A percentile compares a stretch with the other conserved stretches of the same genome.
Conservation (phyloP, 345 rosid species). For the Camelina neglecta region DNA sequence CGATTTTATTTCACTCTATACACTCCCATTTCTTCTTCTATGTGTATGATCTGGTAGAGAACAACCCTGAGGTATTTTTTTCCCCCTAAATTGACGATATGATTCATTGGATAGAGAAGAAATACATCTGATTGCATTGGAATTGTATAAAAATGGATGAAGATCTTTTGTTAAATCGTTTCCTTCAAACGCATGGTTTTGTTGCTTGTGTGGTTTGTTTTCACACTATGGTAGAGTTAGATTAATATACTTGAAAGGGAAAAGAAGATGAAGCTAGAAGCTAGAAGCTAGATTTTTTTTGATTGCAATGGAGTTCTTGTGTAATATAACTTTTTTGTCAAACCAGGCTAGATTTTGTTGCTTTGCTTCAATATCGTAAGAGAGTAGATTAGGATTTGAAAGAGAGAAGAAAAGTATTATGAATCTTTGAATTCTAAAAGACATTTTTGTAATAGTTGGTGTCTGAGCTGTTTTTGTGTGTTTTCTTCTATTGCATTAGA, state of each 20-base stretch:
- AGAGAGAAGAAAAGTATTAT: not conserved
- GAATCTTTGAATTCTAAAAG: not conserved
- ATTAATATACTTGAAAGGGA: not conserved
- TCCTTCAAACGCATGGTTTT: not conserved
- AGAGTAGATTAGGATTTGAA: not conserved
- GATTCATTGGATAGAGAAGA: not conserved
- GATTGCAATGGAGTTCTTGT: too few species aligned
- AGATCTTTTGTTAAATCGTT: not conserved
- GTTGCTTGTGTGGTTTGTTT: slow-evolving; percentile 14
- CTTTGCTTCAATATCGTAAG: slow-evolving; percentile 8
- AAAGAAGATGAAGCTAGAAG: not conserved
- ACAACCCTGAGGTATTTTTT: not conserved
- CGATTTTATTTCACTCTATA: not conserved
- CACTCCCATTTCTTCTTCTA: slow-evolving; percentile 12
- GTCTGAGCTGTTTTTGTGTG: slow-evolving; percentile 1
- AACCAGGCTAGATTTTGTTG: not conserved
- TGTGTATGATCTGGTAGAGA: not conserved
- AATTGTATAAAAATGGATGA: not conserved
- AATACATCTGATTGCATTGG: not conserved
- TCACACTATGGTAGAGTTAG: not conserved
- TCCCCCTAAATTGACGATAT: not conserved
- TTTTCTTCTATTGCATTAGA: slow-evolving; percentile 20
- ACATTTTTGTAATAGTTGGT: not conserved
- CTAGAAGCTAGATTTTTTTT: too few species aligned
- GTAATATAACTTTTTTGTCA: not conserved